Base-by-base conservation (phyloP, 495 filamentous ascomycete genomes). In the Clohesyomyces aquaticus region DNA sequence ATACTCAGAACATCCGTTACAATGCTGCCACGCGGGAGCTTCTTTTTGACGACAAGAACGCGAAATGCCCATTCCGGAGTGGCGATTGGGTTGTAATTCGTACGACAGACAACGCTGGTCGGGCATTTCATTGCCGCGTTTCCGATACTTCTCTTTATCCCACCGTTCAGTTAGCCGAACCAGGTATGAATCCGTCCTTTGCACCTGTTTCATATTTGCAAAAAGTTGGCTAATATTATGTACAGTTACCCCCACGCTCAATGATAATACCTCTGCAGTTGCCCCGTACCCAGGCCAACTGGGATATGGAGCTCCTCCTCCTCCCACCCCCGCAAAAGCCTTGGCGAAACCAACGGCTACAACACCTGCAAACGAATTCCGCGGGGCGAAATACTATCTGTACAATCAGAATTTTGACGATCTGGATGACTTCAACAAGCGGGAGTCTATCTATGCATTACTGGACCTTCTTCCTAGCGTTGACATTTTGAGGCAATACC, bases 401-500 rank as follows among this genome's bases (percentile, higher is more conserved):
- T 90, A 88, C 60, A 73, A 83, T 58, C 75, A 75, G 47, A 79
- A 81, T 48, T 85, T 88, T 62, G 85, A 87, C 58, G 73, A 81
- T 1, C 74, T 90, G 18, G 35, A 52, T 3, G 59, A 71, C 0
- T 2, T 23, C 0, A 58, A 74, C 1, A 93, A 92, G 71, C 78
- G 77, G 10, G 59, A 68, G 0, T 75, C 78, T 8, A 83, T 96
- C 41, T 62, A 77, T n/a, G 71, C 76, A 28, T 67, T 96, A 1
- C 75, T 96, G 0, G 79, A 87, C 23, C 85, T 82, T 0, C 78
- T 96, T 1, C 93, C 93, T 0, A 76, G 77, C 21, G 81, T 96
- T 6, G 60, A 74, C 28, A 72, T 82, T 0, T 90, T 96, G 82
- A 80, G 75, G 55, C 54, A 71, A 0, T 94, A 83, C 67, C 76